Evolutionary conservation across 2,329 filamentous ascomycete genomes (phyloP).

Genomic region (Onygenales sp.): DNA sequence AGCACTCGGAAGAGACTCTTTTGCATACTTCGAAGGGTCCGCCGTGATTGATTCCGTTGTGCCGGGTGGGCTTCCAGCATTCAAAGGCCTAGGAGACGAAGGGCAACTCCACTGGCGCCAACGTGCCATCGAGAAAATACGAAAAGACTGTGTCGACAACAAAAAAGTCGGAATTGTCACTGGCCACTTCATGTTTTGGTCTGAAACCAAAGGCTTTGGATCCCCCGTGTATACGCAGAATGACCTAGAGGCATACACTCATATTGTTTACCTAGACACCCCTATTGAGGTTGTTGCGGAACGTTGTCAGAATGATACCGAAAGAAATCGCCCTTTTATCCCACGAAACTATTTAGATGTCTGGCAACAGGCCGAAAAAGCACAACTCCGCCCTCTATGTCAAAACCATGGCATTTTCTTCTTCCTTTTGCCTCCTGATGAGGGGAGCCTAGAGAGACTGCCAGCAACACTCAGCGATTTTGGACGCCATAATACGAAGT

Average conservation of each 20-base stretch:
- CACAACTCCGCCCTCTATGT: slow-evolving; percentile 36
- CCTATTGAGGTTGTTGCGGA: slow-evolving; percentile 27
- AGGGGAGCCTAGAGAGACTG: slow-evolving; percentile 11
- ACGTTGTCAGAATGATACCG: slow-evolving; percentile 30
- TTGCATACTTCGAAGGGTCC: slow-evolving; percentile 46
- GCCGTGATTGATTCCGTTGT: slow-evolving; percentile 35
- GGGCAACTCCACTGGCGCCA: slow-evolving; percentile 33
- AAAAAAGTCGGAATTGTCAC: slow-evolving; percentile 39
- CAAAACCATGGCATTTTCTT: slow-evolving; percentile 40
- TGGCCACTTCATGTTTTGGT: slow-evolving; percentile 50
- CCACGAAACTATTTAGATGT: slow-evolving; percentile 31
- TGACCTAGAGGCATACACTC: slow-evolving; percentile 43
- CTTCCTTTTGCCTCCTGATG: slow-evolving; percentile 14
- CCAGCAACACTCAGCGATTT: slow-evolving; percentile 30
- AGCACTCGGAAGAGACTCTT: slow-evolving; percentile 24
- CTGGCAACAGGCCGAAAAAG: slow-evolving; percentile 43
- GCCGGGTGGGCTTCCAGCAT: slow-evolving; percentile 40
- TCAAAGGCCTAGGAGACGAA: slow-evolving; percentile 30
- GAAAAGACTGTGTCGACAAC: slow-evolving; percentile 23
- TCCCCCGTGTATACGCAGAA: slow-evolving; percentile 32
- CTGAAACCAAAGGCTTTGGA: slow-evolving; percentile 15
- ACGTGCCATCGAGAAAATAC: slow-evolving; percentile 39
- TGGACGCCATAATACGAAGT: slow-evolving; percentile 24
- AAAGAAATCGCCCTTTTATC: slow-evolving; percentile 23
- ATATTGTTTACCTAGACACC: slow-evolving; percentile 49